Percentiles rank a stretch among this genome's conserved stretches.
Conservation (phyloP, 2,329 filamentous ascomycete genomes). For the Gnomoniopsis smithogilvyi region DNA sequence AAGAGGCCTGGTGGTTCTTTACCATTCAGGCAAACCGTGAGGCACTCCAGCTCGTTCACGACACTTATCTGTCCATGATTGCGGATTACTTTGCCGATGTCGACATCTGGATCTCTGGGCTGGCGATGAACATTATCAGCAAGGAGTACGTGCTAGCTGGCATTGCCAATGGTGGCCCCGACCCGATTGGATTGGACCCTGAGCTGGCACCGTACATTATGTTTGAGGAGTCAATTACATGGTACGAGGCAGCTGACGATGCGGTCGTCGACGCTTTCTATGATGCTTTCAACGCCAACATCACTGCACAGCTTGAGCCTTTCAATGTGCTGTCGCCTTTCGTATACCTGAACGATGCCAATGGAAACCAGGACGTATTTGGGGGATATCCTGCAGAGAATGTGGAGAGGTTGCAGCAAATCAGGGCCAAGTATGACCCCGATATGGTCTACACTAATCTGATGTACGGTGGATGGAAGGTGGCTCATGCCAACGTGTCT, state of each 20-base stretch:
- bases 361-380: neutral
- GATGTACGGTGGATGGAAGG: constrained; percentile 11
- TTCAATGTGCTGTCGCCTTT: neutral
- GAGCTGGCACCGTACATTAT: neutral
- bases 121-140: constrained; percentile 2
- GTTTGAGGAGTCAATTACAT: constrained; percentile 6
- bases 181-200: neutral
- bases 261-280: neutral
- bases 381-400: neutral
- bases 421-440: constrained; percentile 12
- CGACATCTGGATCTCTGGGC: neutral
- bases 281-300: neutral
- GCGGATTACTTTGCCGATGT: neutral
- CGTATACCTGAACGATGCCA: constrained; percentile 8
- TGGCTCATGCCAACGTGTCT: neutral
- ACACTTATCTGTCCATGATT: constrained; percentile 3
- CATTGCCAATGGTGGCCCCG: neutral
- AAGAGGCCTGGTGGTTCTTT: neutral
- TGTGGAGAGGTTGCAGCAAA: constrained; percentile 1
- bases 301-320: neutral
- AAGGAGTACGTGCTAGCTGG: neutral
- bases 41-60: constrained; percentile 4
- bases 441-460: constrained; percentile 9
- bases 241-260: neutral
- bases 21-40: constrained; percentile 1